Conservation (phyloP, 306 rosid species). For the Mucuna pruriens region DNA sequence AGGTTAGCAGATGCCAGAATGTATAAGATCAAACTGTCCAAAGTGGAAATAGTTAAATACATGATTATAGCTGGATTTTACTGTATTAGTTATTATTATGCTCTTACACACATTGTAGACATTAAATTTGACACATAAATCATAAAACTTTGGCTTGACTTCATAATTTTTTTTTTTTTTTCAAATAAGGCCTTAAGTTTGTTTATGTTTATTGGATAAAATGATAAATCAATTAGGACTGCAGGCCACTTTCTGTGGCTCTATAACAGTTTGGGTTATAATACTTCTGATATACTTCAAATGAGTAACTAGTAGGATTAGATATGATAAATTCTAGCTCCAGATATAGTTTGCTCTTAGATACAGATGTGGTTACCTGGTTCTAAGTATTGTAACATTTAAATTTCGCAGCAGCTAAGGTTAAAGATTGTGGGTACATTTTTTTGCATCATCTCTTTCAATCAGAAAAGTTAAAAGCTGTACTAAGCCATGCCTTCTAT, state of each 20-base stretch:
- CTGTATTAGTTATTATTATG: background rate
- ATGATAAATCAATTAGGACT: constrained; percentile 2
- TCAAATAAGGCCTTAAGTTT: constrained; percentile 4
- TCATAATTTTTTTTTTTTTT: background rate
- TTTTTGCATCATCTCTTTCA: constrained; percentile 19
- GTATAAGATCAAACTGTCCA: background rate
- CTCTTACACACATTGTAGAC: background rate
- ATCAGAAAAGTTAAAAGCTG: constrained; percentile 1
- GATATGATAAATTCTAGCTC: background rate
- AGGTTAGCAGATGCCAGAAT: background rate
- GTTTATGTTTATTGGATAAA: background rate
- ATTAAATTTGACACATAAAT: constrained; percentile 6
- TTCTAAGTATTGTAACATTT: constrained; percentile 6
- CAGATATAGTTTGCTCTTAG: background rate
- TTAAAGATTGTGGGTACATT: background rate
- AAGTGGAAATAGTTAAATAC: background rate
- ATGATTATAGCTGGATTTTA: background rate
- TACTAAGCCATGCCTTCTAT: background rate
- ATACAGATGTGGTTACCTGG: background rate
- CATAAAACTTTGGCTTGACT: constrained; percentile 9
- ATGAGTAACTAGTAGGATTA: background rate
- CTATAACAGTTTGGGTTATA: background rate
- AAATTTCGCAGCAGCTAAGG: background rate
- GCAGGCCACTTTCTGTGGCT: background rate
- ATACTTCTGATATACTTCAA: background rate